Percentiles rank a stretch among this genome's conserved stretches.
Evolutionary conservation across 2,329 filamentous ascomycete species (phyloP).

Genomic region (Colletotrichum nymphaeae): DNA sequence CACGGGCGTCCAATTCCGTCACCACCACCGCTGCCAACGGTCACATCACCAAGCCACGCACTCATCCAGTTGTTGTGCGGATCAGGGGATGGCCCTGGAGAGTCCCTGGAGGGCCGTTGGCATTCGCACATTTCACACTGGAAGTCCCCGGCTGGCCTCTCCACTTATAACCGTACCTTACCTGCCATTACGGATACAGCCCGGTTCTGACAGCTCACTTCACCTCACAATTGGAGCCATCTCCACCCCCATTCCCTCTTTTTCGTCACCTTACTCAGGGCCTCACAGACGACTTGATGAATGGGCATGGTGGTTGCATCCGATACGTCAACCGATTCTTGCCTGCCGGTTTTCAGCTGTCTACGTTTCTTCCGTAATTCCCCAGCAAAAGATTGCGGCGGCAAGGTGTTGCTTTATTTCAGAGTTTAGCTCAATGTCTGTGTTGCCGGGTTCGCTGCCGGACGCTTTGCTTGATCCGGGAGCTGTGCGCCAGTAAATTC

Average conservation of each 20-base stretch:
- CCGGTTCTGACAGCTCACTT: constrained; percentile 33
- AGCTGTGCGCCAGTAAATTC: not conserved
- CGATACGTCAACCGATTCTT: not conserved
- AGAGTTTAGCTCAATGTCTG: constrained; percentile 5
- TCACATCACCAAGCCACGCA: constrained; percentile 3
- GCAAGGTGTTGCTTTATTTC: not conserved
- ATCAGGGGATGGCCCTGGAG: constrained; percentile 12
- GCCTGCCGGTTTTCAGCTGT: not conserved
- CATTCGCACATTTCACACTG: constrained; percentile 9
- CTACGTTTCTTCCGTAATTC: not conserved
- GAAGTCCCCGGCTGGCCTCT: constrained; percentile 14
- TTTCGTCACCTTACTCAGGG: constrained; percentile 19
- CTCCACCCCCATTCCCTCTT: constrained; percentile 24
- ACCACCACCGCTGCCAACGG: not conserved
- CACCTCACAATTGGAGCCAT: constrained; percentile 24
- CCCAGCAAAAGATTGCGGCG: not conserved
- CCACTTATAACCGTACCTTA: constrained; percentile 36
- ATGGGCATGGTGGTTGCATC: not conserved
- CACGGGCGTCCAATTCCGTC: constrained; percentile 6
- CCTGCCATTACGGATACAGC: constrained; percentile 16
- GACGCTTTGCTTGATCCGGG: constrained; percentile 17
- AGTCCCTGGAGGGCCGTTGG: constrained; percentile 14
- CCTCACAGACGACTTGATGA: constrained; percentile 12
- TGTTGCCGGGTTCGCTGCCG: not conserved
- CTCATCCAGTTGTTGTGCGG: not conserved